Evolutionary conservation across 208 protist species (phyloP), one percentile per base, ranked within the genome.

Genomic region (Chromosphaera perkinsii): DNA sequence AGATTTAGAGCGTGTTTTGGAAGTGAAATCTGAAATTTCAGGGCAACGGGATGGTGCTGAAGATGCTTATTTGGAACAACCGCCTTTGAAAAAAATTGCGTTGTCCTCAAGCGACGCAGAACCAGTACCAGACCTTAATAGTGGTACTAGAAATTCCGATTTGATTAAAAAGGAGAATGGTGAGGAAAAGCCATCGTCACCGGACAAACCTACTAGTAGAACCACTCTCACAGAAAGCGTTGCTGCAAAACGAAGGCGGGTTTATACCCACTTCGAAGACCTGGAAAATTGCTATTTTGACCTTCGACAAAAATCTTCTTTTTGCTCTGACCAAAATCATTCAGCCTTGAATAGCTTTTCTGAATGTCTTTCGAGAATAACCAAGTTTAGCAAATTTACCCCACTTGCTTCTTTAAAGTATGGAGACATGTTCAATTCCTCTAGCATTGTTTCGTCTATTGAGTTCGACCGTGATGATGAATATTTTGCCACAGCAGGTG

Each of bases 381-480:
- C 70, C 5, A 36, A 51, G 32, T 79, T 49, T 40, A 64, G 36
- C 24, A 58, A 59, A 22, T 72, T 78, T 37, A 55, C 62, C 31
- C 33, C 64, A 0, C 22, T 76, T 7, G 26, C 54, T 26, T 57
- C 62, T 20, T n/a, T 78, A 40, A 68, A 59, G 3, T 77, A 76
- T 63, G 69, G 71, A 1, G 74, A 76, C 43, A 22, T 78, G n/a
- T 66, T 35, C 39, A 78, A 77, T 40, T 55, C 42, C 14, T 66
- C 40, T 10, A 62, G 72, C n/a, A n/a, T n/a, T n/a, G n/a, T n/a
- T n/a, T n/a, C n/a, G n/a, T n/a, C n/a, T n/a, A 78, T 81, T 14
- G 76, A 81, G 24, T 81, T 81, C 43, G 72, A 81, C 35, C 55
- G 45, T 2, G 76, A 81, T 27, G 59, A 77, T 26, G 57, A 81